These are phyloP conservation scores for Stephanodiscus triporus DNA, from an alignment of 108 stramenopile genomes.

Conservation along the genomic window DNA sequence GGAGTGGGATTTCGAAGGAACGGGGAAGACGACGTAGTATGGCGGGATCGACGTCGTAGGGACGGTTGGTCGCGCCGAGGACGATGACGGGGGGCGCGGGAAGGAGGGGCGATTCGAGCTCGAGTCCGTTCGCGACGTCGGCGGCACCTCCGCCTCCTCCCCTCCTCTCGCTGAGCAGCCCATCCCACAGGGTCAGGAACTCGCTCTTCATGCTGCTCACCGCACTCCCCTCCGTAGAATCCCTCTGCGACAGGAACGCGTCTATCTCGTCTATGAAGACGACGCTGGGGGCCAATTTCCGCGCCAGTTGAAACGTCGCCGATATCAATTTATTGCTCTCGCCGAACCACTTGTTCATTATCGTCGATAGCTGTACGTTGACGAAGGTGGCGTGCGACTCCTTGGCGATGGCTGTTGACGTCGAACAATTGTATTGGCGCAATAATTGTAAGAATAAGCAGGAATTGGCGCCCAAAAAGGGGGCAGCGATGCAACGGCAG, in stretches of 20 bases:
- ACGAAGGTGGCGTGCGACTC: constrained; percentile 95
- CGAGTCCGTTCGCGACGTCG: neutral
- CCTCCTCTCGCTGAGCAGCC: constrained; percentile 61
- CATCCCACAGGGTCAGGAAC: constrained; percentile 98
- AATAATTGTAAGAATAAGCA: neutral
- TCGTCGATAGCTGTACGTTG: constrained; percentile 86
- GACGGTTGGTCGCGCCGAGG: constrained; percentile 95
- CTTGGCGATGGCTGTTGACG: constrained; percentile 84
- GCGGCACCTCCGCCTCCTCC: no score
- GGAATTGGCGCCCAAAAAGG: neutral
- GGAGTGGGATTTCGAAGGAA: constrained; percentile 84
- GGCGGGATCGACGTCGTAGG: constrained; percentile 92
- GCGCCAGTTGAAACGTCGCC: constrained; percentile 91
- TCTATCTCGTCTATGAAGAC: constrained; percentile 99
- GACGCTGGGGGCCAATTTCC: constrained; percentile 92
- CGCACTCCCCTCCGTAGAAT: constrained; percentile 73
- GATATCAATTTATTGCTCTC: constrained; percentile 94
- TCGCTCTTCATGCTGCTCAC: constrained; percentile 89
- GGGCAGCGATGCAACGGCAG: neutral
- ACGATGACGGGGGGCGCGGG: constrained; percentile 80
- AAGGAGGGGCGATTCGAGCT: constrained; percentile 30
- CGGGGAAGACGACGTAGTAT: constrained; percentile 95
- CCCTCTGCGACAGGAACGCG: constrained; percentile 85
- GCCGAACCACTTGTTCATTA: constrained; percentile 97
- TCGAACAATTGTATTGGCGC: neutral